Evolutionary conservation across 768 basidiomycete genomes (phyloP), one percentile per base, ranked within the genome.

Genomic region (Auricularia auricula-judae): DNA sequence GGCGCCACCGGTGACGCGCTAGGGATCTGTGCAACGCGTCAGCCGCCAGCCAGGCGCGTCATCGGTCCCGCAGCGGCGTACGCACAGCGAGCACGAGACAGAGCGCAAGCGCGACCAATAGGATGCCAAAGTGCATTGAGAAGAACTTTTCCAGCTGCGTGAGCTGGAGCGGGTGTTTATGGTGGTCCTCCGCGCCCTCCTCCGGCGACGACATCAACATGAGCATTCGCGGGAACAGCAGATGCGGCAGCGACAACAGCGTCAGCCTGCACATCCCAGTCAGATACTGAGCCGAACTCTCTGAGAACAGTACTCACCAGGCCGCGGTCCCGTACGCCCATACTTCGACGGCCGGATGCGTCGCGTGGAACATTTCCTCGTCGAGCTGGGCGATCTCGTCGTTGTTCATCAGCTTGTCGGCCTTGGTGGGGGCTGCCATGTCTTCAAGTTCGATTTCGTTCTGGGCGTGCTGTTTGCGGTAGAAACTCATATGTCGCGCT

Each of bases 101-200:
- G 16, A 85, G 44, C 10, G 85, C 80, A 7, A 86, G 70, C 4
- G 82, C 81, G 56, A 79, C 76, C 14, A 90, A 77, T 68, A 84
- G 75, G 56, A 91, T 78, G 18, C 85, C 87, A 64, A 86, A 78
- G 43, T 89, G 85, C n/a, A 82, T 71, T 14, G 85, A 79, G 54
- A 93, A 81, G 74, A 87, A 90, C 29, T 78, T 75, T 71, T 92
- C 90, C 39, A 92, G 79, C 2, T 84, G 75, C 2, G 89, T 88
- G 61, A 90, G 79, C 21, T 73, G 69, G 36, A 73, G 74, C 59
- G 80, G 76, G 11, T 75, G 56, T 18, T 51, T 51, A 8, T 51
- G 75, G 8, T 73, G 74, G 39, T 70, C 68, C 39, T 60, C 65
- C 60, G 76, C 73, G 29, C 63, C 21, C 23, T 42, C 61, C 18